phyloP scores from a whole-genome alignment of 192 early-diverging fungal species.

The Coemansia sp. region DNA sequence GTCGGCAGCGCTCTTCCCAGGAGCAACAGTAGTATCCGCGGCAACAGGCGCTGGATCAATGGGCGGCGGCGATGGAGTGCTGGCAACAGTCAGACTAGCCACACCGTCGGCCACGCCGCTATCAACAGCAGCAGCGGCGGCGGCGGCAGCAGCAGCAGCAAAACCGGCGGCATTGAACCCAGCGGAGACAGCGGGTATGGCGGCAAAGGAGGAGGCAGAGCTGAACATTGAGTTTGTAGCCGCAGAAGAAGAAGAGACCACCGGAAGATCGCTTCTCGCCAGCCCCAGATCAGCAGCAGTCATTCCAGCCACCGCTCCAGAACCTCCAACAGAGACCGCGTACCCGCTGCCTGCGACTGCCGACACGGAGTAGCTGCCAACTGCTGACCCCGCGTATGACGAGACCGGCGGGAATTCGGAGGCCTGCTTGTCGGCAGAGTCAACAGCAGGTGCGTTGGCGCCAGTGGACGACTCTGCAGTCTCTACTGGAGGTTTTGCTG shows the following conservation, averaged over 20 bases:
- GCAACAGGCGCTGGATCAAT: neutral
- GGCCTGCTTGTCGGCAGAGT: neutral
- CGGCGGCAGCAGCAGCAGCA: conserved; percentile 13
- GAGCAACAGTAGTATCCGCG: neutral
- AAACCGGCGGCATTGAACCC: neutral
- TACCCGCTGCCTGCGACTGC: too few relatives aligned
- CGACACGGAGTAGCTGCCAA: neutral
- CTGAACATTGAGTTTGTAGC: neutral
- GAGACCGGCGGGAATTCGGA: conserved; percentile 6
- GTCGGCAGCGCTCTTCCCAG: neutral
- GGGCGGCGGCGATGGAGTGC: neutral
- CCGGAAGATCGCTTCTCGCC: too few relatives aligned
- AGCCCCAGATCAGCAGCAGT: too few relatives aligned
- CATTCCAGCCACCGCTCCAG: too few relatives aligned
- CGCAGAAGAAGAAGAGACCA: too few relatives aligned
- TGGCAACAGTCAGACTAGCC: neutral
- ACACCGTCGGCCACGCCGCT: conserved; percentile 2
- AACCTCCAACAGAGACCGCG: too few relatives aligned
- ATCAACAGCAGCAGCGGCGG: neutral
- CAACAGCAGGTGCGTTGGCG: neutral
- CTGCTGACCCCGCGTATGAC: neutral
- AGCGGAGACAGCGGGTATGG: neutral
- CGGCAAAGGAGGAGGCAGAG: conserved; percentile 6
- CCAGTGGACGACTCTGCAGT: neutral
- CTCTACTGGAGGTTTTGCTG: neutral